Base-by-base conservation (phyloP, 108 stramenopile species). In the Mayamaea pseudoterrestris region DNA sequence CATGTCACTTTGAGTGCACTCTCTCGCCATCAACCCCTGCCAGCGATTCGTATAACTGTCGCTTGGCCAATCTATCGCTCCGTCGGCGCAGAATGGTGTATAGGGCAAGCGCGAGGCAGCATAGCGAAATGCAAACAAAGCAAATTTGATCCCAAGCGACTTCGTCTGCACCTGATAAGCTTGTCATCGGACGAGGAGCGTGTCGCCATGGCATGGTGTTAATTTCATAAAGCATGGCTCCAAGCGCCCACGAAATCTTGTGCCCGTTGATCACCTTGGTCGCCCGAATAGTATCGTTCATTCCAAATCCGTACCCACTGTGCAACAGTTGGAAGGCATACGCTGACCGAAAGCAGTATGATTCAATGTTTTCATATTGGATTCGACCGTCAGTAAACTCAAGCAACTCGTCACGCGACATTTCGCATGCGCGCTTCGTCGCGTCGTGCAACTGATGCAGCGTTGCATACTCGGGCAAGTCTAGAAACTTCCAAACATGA, bases 171-270 rank as follows among this genome's bases (percentile, higher is more conserved):
- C n/a, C n/a, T n/a, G n/a, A n/a, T n/a, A n/a, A n/a, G n/a, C n/a
- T n/a, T n/a, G n/a, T n/a, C n/a, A n/a, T n/a, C n/a, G n/a, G n/a
- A n/a, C n/a, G n/a, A n/a, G n/a, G n/a, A n/a, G n/a, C n/a, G n/a
- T n/a, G n/a, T n/a, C n/a, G n/a, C 87, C 87, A 90, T 9, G 83
- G 83, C 17, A 90, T 56, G n/a, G 76, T 83, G 55, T 93, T 93
- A 41, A 88, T 90, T 64, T 96, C 94, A 41, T 89, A 92, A 23
- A 96, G 43, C 80, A 92, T 93, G 41, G 86, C 67, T 8, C 94
- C 94, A 12, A 93, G 60, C 9, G 90, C 81, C 94, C 94, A 95
- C 27, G 76, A 80, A 25, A 89, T 81, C 47, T 78, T 69, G 3
- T 83, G 83, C 1, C 87, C 89, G 37, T 60, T 52, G 27, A 93